Percentiles rank a stretch among this genome's conserved stretches.
These are phyloP conservation scores for Lasiodiplodia citricola DNA, from an alignment of 2,329 filamentous ascomycete species.

Conservation along the genomic window DNA sequence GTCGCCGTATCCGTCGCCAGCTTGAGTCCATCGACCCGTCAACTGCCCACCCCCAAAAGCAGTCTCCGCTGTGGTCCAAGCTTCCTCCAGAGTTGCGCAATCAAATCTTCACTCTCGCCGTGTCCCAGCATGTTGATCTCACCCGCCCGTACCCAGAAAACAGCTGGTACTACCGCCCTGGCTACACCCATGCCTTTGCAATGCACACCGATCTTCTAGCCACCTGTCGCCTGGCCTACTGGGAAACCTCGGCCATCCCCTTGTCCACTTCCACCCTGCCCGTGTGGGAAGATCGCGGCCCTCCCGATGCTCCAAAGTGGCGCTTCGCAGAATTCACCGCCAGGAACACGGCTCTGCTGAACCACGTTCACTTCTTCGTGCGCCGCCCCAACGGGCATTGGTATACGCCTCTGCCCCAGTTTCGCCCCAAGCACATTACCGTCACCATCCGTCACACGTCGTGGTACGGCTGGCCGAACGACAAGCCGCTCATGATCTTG, in stretches of 20 bases:
- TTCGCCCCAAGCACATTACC: conserved; percentile 46
- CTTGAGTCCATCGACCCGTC: conserved; percentile 32
- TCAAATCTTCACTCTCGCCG: conserved; percentile 32
- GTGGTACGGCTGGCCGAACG: conserved; percentile 85
- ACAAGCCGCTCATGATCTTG: conserved; percentile 95
- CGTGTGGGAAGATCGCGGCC: conserved; percentile 23
- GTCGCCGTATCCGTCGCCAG: conserved; percentile 27
- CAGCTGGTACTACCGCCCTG: conserved; percentile 30
- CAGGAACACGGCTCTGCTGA: conserved; percentile 7
- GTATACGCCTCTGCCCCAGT: conserved; percentile 28
- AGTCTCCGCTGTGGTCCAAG: conserved; percentile 34
- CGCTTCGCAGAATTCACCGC: conserved; percentile 4
- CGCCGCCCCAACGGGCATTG: conserved; percentile 15
- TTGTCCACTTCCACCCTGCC: conserved; percentile 35
- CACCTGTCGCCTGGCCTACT: conserved; percentile 47
- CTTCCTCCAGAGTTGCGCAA: conserved; percentile 37
- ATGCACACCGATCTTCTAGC: conserved; percentile 42
- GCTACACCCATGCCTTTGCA: conserved; percentile 38
- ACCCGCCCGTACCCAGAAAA: conserved; percentile 26
- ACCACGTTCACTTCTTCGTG: conserved; percentile 24
- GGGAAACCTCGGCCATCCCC: conserved; percentile 45
- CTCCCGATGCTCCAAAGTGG: not conserved
- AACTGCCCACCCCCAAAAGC: conserved; percentile 32
- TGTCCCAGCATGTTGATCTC: conserved; percentile 30
- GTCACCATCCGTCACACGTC: conserved; percentile 58